Percentiles rank a stretch among this genome's conserved stretches.
Conservation (phyloP, 441 rosid species). For the Populus hybrid region DNA sequence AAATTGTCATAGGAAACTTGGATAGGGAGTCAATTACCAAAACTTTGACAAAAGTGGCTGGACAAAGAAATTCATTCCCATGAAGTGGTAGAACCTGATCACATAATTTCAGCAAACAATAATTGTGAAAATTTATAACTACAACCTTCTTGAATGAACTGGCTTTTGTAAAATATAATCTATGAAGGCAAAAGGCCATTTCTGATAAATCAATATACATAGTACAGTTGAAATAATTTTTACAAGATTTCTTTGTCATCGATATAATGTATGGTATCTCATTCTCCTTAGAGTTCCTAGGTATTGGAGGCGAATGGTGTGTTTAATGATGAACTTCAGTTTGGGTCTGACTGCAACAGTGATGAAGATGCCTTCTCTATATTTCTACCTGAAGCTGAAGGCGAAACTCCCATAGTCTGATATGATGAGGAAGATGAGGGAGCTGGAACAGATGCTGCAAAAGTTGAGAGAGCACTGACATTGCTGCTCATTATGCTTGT, state of each 20-base stretch:
- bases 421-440: conserved; percentile 36
- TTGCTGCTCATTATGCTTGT: conserved; percentile 43
- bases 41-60: not conserved
- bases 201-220: not conserved
- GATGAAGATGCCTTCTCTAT: conserved; percentile 38
- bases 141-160: not conserved
- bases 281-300: not conserved
- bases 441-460: conserved; percentile 11
- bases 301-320: not conserved
- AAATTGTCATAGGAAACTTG: not conserved
- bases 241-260: not conserved
- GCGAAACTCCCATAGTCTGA: conserved; percentile 36
- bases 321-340: not conserved
- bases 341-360: conserved; percentile 24
- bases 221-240: not conserved
- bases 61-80: not conserved
- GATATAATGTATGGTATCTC: not conserved
- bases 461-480: conserved; percentile 38
- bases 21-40: not conserved
- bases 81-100: not conserved
- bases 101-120: not conserved
- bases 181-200: not conserved
- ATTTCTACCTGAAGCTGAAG: conserved; percentile 33
- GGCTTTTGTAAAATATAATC: not conserved
- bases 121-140: not conserved